Base-by-base conservation (phyloP, 805 yeast species). In the Torulaspora delbrueckii region DNA sequence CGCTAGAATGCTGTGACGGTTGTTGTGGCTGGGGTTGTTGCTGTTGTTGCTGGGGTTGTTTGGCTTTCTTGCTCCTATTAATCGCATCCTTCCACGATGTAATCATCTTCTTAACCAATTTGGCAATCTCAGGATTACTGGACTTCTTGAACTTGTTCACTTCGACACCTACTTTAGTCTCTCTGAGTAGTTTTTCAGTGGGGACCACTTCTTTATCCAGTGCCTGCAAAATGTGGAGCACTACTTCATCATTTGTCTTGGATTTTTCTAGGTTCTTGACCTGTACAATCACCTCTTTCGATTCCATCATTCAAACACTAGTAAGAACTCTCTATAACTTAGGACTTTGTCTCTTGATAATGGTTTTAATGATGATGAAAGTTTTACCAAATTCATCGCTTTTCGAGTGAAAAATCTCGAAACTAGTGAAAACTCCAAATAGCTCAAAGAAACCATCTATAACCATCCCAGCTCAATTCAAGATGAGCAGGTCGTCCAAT, bases 121-220 rank as follows among this genome's bases (percentile, higher is more conserved):
- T 67, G 9, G 83, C 72, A 37, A 93, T 66, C 55, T 89, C 95
- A 18, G 76, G 51, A 65, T 85, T 86, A 25, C 68, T 60, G 38
- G 81, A 79, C 7, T 86, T 69, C 53, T 96, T 79, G 58, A 85
- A 79, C 66, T 87, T 89, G 70, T 93, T 93, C 34, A 93, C 97
- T 7, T 90, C 91, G 13, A 93, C 91, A 53, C 99, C 99, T n/a
- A 93, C 91, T 65, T 88, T 89, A 7, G 99, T 93, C 59, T 91
- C 79, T 58, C 97, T 77, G 42, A 91, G 73, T 28, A 91, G 72
- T 62, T 81, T 78, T 61, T 91, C 98, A 1, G 95, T 82, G 8
- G 98, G 96, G 42, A 88, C 86, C 28, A 66, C 55, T 9, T 86
- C 86, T 46, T 75, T 78, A 54, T 84, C 81, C 50, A 91, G 70